These are phyloP conservation scores for Dendrobium huoshanense DNA, from an alignment of 106 monocot species.

Conservation along the genomic window DNA sequence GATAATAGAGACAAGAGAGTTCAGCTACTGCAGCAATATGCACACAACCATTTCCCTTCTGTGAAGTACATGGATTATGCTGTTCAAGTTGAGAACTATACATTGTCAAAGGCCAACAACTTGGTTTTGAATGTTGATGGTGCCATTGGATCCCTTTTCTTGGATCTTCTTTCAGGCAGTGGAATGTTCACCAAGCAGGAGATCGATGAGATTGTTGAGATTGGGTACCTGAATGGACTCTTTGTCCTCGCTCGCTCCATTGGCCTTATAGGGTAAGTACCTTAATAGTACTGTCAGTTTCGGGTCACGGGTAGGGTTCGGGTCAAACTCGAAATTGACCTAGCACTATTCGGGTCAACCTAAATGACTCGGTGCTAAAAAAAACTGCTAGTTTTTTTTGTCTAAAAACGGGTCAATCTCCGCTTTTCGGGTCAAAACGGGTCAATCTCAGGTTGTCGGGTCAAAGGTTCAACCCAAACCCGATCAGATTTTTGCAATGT, in stretches of 20 bases:
- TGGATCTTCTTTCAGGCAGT: constrained; percentile 89
- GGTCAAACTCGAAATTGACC: too few species aligned
- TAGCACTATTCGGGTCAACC: too few species aligned
- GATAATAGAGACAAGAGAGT: constrained; percentile 99
- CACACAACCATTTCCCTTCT: constrained; percentile 80
- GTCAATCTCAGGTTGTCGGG: too few species aligned
- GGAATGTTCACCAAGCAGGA: constrained; percentile 97
- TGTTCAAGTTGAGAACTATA: constrained; percentile 90
- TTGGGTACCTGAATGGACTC: constrained; percentile 93
- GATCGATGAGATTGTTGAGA: constrained; percentile 89
- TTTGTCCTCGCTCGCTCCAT: constrained; percentile 94
- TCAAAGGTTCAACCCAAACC: too few species aligned
- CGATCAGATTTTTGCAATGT: too few species aligned
- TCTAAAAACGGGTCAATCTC: too few species aligned
- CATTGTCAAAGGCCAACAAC: constrained; percentile 94
- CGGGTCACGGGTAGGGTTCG: too few species aligned
- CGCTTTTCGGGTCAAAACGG: too few species aligned
- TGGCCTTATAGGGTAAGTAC: constrained; percentile 76
- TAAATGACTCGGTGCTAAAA: too few species aligned
- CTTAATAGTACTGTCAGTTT: too few species aligned
- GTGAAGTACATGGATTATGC: constrained; percentile 98
- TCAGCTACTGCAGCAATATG: constrained; percentile 80
- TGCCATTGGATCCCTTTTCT: constrained; percentile 94
- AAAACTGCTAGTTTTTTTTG: too few species aligned
- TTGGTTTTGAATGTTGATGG: constrained; percentile 95